These are phyloP conservation scores for Cichorium intybus DNA, from an alignment of 140 eudicot genomes.

Conservation along the genomic window DNA sequence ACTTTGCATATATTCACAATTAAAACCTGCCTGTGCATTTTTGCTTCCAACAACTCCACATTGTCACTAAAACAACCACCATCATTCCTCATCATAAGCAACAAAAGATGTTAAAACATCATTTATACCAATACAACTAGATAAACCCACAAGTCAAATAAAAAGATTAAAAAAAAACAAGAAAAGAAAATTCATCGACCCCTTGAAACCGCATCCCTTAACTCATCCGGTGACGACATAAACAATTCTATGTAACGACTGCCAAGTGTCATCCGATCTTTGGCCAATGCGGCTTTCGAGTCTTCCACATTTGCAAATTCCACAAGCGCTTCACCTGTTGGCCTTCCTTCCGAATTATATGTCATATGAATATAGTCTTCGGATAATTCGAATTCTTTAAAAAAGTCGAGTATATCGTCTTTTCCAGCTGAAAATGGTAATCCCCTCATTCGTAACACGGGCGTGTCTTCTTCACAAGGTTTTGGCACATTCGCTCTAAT, in stretches of 20 bases:
- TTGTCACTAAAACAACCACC: constrained; percentile 3
- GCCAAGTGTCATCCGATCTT: constrained; percentile 95
- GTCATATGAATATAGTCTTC: constrained; percentile 72
- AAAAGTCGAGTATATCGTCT: constrained; percentile 81
- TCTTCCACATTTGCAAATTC: constrained; percentile 73
- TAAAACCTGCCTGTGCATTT: not conserved
- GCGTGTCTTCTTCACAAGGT: constrained; percentile 57
- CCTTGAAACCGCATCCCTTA: constrained; percentile 66
- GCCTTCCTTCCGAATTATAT: constrained; percentile 59
- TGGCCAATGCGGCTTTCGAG: constrained; percentile 74
- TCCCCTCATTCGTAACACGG: constrained; percentile 86
- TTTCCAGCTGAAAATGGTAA: constrained; percentile 93
- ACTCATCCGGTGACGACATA: constrained; percentile 65
- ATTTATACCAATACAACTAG: constrained; percentile 18
- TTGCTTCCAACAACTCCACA: not conserved
- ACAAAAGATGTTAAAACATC: not conserved
- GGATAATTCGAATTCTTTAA: constrained; percentile 57
- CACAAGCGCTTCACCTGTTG: constrained; percentile 94
- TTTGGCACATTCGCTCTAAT: constrained; percentile 40
- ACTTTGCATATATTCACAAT: no score
- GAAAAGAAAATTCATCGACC: constrained; percentile 31
- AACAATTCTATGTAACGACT: constrained; percentile 93
- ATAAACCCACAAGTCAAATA: not conserved
- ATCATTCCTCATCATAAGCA: constrained; percentile 15
- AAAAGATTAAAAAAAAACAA: not conserved